Evolutionary conservation across 768 basidiomycete species (phyloP).

Genomic region (Coprinopsis strossmayeri): DNA sequence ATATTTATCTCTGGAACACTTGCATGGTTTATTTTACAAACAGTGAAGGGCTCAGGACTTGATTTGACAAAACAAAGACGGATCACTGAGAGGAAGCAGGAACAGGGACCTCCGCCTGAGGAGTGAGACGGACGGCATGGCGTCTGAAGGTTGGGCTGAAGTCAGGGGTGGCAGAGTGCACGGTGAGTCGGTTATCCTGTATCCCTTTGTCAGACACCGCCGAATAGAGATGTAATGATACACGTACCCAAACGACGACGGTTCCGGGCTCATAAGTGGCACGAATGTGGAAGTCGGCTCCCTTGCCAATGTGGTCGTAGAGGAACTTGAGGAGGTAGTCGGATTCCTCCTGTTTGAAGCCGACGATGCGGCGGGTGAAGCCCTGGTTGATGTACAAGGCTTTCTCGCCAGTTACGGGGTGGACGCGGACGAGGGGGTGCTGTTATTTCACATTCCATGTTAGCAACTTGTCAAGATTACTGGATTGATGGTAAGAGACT

Average conservation of each 20-base stretch:
- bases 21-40: too few relatives aligned
- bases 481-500: background rate
- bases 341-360: constrained; percentile 48
- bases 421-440: constrained; percentile 51
- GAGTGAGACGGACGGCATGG: constrained; percentile 42
- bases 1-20: too few relatives aligned
- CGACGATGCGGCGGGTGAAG: constrained; percentile 49
- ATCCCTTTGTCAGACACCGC: too few relatives aligned
- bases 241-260: constrained; percentile 50
- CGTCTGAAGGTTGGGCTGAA: constrained; percentile 29
- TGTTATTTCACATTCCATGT: too few relatives aligned
- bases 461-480: too few relatives aligned
- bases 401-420: constrained; percentile 60
- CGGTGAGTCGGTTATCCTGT: constrained; percentile 44
- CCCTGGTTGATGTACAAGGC: constrained; percentile 52
- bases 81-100: background rate
- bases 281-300: constrained; percentile 44
- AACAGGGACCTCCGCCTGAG: constrained; percentile 34
- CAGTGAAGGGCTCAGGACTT: too few relatives aligned
- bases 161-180: constrained; percentile 38
- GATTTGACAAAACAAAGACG: background rate
- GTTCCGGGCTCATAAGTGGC: constrained; percentile 46
- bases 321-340: constrained; percentile 50
- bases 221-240: background rate
- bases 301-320: constrained; percentile 45